These are phyloP conservation scores for Cutaneotrichosporon daszewskae DNA, from an alignment of 1,284 basidiomycete genomes.

Conservation along the genomic window DNA sequence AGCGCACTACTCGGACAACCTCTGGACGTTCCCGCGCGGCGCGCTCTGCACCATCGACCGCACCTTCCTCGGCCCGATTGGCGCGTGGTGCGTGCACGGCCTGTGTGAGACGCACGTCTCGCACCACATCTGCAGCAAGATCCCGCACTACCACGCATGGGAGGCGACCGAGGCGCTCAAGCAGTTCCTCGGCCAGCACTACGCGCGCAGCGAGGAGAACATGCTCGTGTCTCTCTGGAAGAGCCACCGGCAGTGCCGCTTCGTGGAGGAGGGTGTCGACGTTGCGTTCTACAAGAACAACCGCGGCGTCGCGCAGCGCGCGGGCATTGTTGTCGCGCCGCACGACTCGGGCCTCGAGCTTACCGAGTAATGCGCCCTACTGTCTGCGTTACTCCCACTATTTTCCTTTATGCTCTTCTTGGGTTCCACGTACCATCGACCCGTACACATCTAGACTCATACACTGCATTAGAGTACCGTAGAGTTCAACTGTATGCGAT, in stretches of 20 bases:
- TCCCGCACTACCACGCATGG: conserved; percentile 79
- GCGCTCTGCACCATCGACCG: conserved; percentile 94
- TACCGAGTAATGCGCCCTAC: too few relatives aligned
- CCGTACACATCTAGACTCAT: too few relatives aligned
- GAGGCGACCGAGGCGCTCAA: conserved; percentile 87
- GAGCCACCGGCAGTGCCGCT: conserved; percentile 53
- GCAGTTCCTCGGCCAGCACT: conserved; percentile 61
- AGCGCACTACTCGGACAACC: conserved; percentile 75
- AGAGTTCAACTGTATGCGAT: too few relatives aligned
- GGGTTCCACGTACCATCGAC: too few relatives aligned
- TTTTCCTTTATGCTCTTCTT: too few relatives aligned
- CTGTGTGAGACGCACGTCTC: conserved; percentile 90
- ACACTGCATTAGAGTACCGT: too few relatives aligned
- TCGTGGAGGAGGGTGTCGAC: conserved; percentile 86
- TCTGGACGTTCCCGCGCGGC: conserved; percentile 92
- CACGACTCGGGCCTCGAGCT: conserved; percentile 75
- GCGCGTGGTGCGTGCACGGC: conserved; percentile 65
- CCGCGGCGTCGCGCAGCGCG: conserved; percentile 64
- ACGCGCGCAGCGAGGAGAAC: conserved; percentile 52
- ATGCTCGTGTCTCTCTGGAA: conserved; percentile 54
- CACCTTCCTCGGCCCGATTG: conserved; percentile 72
- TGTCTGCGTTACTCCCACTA: too few relatives aligned
- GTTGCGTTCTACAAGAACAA: conserved; percentile 90
- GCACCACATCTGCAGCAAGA: conserved; percentile 87
- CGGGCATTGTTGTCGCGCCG: conserved; percentile 57